Percentiles rank a stretch among this genome's conserved stretches.
These are phyloP conservation scores for Coemansia sp. DNA, from an alignment of 192 early-diverging fungal species.

Conservation along the genomic window DNA sequence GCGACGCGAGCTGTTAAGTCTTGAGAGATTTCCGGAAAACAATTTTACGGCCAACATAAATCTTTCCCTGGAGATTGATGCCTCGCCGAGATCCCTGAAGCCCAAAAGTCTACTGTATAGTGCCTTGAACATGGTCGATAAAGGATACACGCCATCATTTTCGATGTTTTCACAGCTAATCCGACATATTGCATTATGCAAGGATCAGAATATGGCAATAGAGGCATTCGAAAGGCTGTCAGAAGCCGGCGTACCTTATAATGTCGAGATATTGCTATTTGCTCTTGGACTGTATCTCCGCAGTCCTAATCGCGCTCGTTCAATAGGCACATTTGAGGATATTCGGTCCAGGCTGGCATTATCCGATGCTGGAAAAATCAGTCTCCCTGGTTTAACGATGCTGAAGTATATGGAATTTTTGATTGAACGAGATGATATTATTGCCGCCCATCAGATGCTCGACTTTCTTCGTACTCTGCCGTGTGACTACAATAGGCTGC, in stretches of 20 bases:
- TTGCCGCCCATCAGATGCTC: constrained; percentile 21
- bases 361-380: constrained; percentile 16
- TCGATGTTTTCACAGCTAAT: constrained; percentile 9
- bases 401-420: constrained; percentile 6
- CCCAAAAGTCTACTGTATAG: constrained; percentile 9
- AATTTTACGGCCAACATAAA: constrained; percentile 33
- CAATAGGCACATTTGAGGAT: constrained; percentile 20
- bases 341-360: constrained; percentile 12
- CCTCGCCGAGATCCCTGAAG: not conserved
- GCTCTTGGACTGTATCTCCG: constrained; percentile 14
- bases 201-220: constrained; percentile 19
- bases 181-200: constrained; percentile 14
- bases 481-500: constrained; percentile 13
- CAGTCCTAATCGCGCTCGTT: not conserved
- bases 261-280: constrained; percentile 13
- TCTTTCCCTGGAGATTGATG: constrained; percentile 19
- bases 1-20: constrained; percentile 8
- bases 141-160: constrained; percentile 34
- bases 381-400: constrained; percentile 3
- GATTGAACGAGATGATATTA: constrained; percentile 24
- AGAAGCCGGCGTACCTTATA: constrained; percentile 20
- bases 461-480: constrained; percentile 28
- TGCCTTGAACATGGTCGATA: constrained; percentile 12
- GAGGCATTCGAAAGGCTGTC: constrained; percentile 16
- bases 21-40: constrained; percentile 24